A percentile compares a stretch with the other conserved stretches of the same genome.
Conservation (phyloP, 2,329 filamentous ascomycete genomes). For the Cyphellophora attinorum region DNA sequence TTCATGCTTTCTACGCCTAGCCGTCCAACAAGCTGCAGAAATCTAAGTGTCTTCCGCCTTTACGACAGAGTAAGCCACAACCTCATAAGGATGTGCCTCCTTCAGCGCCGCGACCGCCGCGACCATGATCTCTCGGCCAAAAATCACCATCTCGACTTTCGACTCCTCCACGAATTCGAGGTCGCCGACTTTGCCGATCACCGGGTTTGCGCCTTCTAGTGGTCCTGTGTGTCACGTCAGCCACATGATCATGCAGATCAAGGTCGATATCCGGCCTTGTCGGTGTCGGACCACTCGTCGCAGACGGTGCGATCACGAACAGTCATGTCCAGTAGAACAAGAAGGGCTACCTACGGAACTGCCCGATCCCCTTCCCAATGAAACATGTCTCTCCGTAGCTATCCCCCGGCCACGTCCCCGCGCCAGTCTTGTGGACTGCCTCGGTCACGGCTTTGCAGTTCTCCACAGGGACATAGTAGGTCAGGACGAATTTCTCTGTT, state of each 20-base stretch:
- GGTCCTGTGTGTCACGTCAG: too few species aligned
- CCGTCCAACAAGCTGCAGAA: too few species aligned
- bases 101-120: constrained; percentile 31
- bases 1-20: too few species aligned
- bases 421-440: constrained; percentile 32
- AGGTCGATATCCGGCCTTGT: too few species aligned
- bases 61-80: constrained; percentile 35
- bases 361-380: constrained; percentile 29
- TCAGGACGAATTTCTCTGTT: constrained; percentile 25
- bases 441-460: constrained; percentile 30
- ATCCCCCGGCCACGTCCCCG: constrained; percentile 28
- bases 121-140: constrained; percentile 28
- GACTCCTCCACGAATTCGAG: constrained; percentile 32
- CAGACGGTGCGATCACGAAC: too few species aligned
- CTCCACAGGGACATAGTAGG: constrained; percentile 33
- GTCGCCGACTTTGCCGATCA: constrained; percentile 28
- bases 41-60: constrained; percentile 30
- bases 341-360: constrained; percentile 25
- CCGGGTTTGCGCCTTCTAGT: constrained; percentile 27
- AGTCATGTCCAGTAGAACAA: too few species aligned
- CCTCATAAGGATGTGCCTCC: constrained; percentile 36
- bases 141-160: constrained; percentile 33
- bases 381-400: constrained; percentile 30
- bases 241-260: too few species aligned
- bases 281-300: too few species aligned